Conservation (phyloP, 2,329 filamentous ascomycete species). For the Sporothrix pseudoabietina region DNA sequence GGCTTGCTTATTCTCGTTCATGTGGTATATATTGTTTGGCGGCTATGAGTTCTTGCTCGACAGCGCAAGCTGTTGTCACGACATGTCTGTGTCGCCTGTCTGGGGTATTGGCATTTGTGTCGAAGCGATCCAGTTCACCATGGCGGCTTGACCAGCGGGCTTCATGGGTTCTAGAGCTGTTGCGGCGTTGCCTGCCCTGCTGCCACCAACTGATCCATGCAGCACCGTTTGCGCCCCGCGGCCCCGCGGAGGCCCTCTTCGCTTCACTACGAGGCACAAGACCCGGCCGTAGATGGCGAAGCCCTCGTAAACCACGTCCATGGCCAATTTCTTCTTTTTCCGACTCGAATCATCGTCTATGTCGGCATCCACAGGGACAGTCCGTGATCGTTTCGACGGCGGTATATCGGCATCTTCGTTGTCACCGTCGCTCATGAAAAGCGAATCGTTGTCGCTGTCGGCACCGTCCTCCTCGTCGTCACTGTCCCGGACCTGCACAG, state of each 20-base stretch:
- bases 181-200: conserved; percentile 31
- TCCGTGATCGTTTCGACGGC: conserved; percentile 45
- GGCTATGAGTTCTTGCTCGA: background rate
- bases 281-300: conserved; percentile 95
- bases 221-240: conserved; percentile 33
- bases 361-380: conserved; percentile 41
- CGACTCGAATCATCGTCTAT: conserved; percentile 50
- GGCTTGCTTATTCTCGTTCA: background rate
- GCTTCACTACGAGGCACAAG: conserved; percentile 84
- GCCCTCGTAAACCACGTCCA: conserved; percentile 89
- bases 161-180: conserved; percentile 37
- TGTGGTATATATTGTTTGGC: too few relatives aligned
- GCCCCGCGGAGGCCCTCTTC: conserved; percentile 54
- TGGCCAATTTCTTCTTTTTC: conserved; percentile 87
- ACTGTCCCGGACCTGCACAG: conserved; percentile 15
- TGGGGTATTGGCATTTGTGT: conserved; percentile 62
- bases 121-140: conserved; percentile 83
- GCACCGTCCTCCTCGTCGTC: conserved; percentile 3
- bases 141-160: conserved; percentile 64
- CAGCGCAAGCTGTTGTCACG: background rate
- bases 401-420: conserved; percentile 42
- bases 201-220: conserved; percentile 31
- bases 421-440: conserved; percentile 33
- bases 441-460: conserved; percentile 34
- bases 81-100: background rate